Evolutionary conservation across 331 rosid species (phyloP), one percentile per base, ranked within the genome.

Genomic region (Cucumis variabilis): DNA sequence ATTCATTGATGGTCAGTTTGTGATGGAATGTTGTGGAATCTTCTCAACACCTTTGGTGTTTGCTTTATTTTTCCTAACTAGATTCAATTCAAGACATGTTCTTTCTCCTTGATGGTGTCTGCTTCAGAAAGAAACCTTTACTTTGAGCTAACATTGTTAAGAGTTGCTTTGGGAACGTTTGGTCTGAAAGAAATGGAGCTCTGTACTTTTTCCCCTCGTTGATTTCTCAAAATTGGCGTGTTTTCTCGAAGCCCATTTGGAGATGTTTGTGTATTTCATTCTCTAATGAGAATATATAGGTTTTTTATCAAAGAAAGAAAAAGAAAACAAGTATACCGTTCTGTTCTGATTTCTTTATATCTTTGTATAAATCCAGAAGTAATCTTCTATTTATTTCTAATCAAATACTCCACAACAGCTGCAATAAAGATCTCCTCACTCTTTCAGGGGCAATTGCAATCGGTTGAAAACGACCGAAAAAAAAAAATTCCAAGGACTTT

Each of bases 1-100:
- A 7, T 46, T 12, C 82, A 6, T 46, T 48, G 82, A 76, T 48
- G 51, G 48, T 28, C 81, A 44, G 81, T 44, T 21, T 74, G 81
- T 74, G 58, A 74, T 13, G 24, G 19, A 48, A 46, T 76, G 37
- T 76, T 48, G 62, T 46, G 62, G 21, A 76, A 76, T 76, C 28
- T 76, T 48, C 82, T 76, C 9, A 76, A 76, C 62, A 48, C 63
- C 62, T 76, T 76, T 76, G 82, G 82, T 30, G 82, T 23, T 76
- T 75, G 30, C 60, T 44, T 75, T 46, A 9, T 21, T 44, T 75
- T 44, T 75, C 58, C 30, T 23, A 21, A 44, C 58, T 75, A 23
- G 33, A 37, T 37, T 37, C 44, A 37, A 75, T 75, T 75, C 33
- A 75, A 46, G 82, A 23, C 12, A 21, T 46, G 82, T 0, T 44